These are phyloP conservation scores for Castanea crenata DNA, from an alignment of 306 rosid genomes.

Conservation along the genomic window DNA sequence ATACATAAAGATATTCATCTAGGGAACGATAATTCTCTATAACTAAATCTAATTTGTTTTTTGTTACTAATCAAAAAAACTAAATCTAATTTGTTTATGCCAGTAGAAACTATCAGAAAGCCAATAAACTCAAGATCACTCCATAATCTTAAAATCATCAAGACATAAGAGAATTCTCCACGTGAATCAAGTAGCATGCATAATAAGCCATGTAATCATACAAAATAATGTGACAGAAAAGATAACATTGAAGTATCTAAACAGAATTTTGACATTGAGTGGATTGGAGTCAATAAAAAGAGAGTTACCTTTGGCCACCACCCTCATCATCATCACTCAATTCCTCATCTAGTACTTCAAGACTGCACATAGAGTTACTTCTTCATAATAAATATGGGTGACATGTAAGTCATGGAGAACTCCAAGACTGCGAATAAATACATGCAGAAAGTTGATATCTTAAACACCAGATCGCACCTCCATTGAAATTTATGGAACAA, in stretches of 20 bases:
- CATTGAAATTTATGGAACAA: constrained; percentile 31
- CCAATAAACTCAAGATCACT: background rate
- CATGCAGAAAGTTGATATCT: background rate
- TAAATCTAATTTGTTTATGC: background rate
- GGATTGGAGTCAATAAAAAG: background rate
- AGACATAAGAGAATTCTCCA: background rate
- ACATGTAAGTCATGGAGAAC: background rate
- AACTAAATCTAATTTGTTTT: no score
- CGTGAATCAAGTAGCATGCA: background rate
- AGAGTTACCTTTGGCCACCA: constrained; percentile 68
- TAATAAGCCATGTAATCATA: background rate
- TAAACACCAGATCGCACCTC: background rate
- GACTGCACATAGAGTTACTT: constrained; percentile 40
- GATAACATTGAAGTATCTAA: background rate
- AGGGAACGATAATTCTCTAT: no score
- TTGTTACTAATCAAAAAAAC: no score
- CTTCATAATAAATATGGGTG: background rate
- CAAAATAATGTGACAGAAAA: background rate
- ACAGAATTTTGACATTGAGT: background rate
- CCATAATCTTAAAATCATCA: background rate
- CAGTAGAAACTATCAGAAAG: background rate
- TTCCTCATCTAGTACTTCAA: constrained; percentile 93
- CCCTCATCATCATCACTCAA: constrained; percentile 94
- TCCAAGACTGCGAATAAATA: background rate
- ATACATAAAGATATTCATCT: no score